These are phyloP conservation scores for Margaritispora aquatica DNA, from an alignment of 495 filamentous ascomycete species.

Conservation along the genomic window DNA sequence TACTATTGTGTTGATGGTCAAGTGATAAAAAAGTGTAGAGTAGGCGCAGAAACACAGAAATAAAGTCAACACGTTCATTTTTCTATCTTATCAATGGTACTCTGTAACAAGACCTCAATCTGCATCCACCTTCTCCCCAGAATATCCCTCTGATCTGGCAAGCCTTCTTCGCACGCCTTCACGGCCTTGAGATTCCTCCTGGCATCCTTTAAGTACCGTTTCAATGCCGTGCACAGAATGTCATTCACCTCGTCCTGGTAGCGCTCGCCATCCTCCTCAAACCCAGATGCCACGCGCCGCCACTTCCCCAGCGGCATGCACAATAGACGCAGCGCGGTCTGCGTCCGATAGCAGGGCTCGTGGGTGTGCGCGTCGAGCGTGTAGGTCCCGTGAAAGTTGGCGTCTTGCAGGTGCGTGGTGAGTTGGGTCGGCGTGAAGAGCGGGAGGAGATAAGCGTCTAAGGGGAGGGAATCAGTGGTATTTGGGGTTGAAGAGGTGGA, in stretches of 20 bases:
- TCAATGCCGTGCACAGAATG: conserved; percentile 7
- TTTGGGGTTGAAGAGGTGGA: conserved; percentile 32
- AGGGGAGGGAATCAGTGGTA: conserved; percentile 42
- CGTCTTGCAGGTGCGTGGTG: conserved; percentile 4
- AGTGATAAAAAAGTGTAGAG: too few relatives aligned
- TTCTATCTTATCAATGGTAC: conserved; percentile 3
- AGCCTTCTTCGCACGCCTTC: not conserved
- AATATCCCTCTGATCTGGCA: conserved; percentile 15
- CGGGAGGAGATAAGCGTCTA: conserved; percentile 52
- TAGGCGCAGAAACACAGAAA: too few relatives aligned
- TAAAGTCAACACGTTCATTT: too few relatives aligned
- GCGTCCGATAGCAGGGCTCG: conserved; percentile 49
- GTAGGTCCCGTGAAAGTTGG: conserved; percentile 42
- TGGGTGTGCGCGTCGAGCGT: conserved; percentile 20
- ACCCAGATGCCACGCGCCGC: conserved; percentile 10
- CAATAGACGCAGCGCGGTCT: conserved; percentile 42
- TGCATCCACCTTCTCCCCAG: conserved; percentile 20
- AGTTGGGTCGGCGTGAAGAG: conserved; percentile 28
- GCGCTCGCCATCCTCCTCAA: conserved; percentile 15
- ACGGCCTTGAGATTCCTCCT: conserved; percentile 1
- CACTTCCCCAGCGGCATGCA: conserved; percentile 12
- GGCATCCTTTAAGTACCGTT: not conserved
- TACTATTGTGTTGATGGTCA: not conserved
- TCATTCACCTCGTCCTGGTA: conserved; percentile 14
- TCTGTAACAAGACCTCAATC: conserved; percentile 10